Base-by-base conservation (phyloP, 2,329 filamentous ascomycete genomes). In the Penicillium palitans region DNA sequence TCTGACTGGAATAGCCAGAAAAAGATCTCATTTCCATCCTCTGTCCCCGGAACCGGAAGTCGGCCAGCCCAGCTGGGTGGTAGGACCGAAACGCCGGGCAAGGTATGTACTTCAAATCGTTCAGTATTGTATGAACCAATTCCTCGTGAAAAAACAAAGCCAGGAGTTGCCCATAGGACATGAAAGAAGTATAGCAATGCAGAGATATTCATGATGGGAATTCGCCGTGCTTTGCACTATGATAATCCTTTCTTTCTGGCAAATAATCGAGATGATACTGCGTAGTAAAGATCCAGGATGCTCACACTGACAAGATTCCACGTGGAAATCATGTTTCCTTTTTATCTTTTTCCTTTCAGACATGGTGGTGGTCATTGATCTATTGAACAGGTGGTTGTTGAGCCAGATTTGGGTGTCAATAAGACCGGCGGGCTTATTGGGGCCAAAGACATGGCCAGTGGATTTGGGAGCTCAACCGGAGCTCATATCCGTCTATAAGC, bases 1-100 rank as follows among this genome's bases (percentile, higher is more conserved):
- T 76, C 72, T 19, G 72, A 53, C 52, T 73, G 59, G 53, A 75
- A 72, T 4, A 76, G 60, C 73, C 73, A 76, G 48, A 76, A 76
- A 55, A 76, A 76, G 17, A 75, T 59, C 12, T 68, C 58, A 46
- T 74, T 74, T 17, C 69, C 72, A 12, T 62, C 41, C 13, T 66
- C 51, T 8, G 59, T 58, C 7, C 64, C 67, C 3, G 71, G 72
- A 25, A 75, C 66, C 21, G 67, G 64, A 37, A 76, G 57, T 31
- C 69, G 67, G 25, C 73, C 72, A 58, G 74, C 71, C 74, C 72
- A 75, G 57, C 69, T 76, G 29, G 61, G 41, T 51, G 70, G 70
- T 31, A 75, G 53, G 25, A 60, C 27, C 21, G 69, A 67, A 49
- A 61, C 61, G 46, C 67, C 67, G 15, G 72, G 74, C 33, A 76